Conservation (phyloP, 1,139 yeast genomes). For the Wickerhamomyces sp. region DNA sequence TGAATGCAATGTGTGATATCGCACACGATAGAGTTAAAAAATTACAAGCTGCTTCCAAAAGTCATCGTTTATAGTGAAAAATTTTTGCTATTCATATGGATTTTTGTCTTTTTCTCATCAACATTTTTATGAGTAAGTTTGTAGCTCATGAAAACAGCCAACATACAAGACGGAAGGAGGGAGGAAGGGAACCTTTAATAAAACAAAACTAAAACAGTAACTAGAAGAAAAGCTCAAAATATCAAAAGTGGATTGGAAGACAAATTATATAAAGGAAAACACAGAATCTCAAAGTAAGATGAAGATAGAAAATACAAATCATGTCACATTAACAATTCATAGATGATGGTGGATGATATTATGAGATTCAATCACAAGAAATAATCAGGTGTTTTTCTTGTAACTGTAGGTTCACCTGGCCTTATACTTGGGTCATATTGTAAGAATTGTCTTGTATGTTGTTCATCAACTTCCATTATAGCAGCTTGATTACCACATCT, state of each 20-base stretch:
- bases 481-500: constrained; percentile 99
- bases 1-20: constrained; percentile 86
- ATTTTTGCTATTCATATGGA: too few relatives aligned
- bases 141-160: too few relatives aligned
- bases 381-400: constrained; percentile 92
- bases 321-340: neutral
- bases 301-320: neutral
- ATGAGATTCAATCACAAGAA: constrained; percentile 48
- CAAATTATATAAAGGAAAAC: too few relatives aligned
- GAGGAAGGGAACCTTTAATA: too few relatives aligned
- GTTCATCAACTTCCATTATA: constrained; percentile 96
- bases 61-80: neutral
- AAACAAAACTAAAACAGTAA: too few relatives aligned
- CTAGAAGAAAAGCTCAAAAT: too few relatives aligned
- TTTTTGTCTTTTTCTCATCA: neutral
- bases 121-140: too few relatives aligned
- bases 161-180: too few relatives aligned
- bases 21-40: constrained; percentile 73
- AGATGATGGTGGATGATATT: neutral
- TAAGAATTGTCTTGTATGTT: constrained; percentile 79
- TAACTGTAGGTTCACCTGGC: constrained; percentile 94
- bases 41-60: constrained; percentile 17
- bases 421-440: constrained; percentile 94
- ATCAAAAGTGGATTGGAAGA: too few relatives aligned
- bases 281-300: neutral